Evolutionary conservation across 768 basidiomycete species (phyloP).

Genomic region (Russula compacta): DNA sequence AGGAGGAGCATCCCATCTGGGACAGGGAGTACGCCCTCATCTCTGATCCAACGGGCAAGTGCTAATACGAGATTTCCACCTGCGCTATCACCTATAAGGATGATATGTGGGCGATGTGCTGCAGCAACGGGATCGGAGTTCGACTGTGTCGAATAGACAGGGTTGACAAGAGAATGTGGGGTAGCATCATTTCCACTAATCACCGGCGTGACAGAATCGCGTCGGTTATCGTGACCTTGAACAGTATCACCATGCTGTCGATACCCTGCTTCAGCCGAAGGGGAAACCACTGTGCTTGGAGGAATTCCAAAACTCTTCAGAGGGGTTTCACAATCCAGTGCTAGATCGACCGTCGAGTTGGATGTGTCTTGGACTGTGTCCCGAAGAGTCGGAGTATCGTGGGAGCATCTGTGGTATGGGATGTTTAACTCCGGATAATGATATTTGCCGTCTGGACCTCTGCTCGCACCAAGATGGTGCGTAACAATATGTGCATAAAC

Average conservation of each 20-base stretch:
- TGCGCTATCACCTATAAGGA: constrained; percentile 47
- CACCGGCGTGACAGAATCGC: constrained; percentile 1
- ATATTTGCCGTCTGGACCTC: constrained; percentile 22
- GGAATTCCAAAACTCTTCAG: not conserved
- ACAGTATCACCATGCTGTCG: not conserved
- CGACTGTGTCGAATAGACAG: not conserved
- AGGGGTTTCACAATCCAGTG: not conserved
- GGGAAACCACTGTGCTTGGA: not conserved
- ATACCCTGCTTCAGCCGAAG: not conserved
- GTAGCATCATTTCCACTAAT: constrained; percentile 15
- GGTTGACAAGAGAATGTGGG: not conserved
- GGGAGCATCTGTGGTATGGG: constrained; percentile 10
- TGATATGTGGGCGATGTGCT: constrained; percentile 25
- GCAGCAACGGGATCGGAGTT: constrained; percentile 16
- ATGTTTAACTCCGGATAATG: constrained; percentile 19
- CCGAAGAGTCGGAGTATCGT: not conserved
- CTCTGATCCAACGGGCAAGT: constrained; percentile 44
- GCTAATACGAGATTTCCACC: constrained; percentile 46
- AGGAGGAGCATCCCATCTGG: constrained; percentile 41
- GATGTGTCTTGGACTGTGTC: too few relatives aligned
- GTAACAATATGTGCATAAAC: constrained; percentile 41
- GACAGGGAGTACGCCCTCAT: constrained; percentile 36
- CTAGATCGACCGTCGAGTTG: too few relatives aligned
- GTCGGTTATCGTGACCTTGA: not conserved
- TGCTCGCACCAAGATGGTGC: constrained; percentile 19